Percentiles rank a stretch among this genome's conserved stretches.
These are phyloP conservation scores for Hypoxylon subgilvum DNA, from an alignment of 495 filamentous ascomycete genomes.

Conservation along the genomic window DNA sequence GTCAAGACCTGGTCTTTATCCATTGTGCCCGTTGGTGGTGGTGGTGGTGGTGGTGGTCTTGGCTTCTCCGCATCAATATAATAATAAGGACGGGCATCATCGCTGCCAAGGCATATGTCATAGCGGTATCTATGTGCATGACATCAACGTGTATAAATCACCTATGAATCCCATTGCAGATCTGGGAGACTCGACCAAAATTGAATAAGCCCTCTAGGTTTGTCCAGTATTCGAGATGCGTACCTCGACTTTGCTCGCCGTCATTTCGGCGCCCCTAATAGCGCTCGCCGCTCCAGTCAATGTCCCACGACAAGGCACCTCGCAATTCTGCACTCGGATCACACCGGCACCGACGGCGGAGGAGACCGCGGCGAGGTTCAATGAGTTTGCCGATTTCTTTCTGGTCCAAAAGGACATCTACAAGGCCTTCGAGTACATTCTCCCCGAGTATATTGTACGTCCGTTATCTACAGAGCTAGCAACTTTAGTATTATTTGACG, in stretches of 20 bases:
- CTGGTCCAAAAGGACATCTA: constrained; percentile 46
- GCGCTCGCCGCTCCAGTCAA: constrained; percentile 3
- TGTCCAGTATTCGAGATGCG: constrained; percentile 3
- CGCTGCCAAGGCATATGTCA: not conserved
- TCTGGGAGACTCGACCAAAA: not conserved
- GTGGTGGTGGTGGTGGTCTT: not conserved
- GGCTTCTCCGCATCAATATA: constrained; percentile 13
- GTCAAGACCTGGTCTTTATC: too few relatives aligned
- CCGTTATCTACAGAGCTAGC: not conserved
- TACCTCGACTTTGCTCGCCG: constrained; percentile 5
- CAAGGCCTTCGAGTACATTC: constrained; percentile 47
- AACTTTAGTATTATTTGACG: not conserved
- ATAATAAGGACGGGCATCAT: not conserved
- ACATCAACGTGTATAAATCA: constrained; percentile 10
- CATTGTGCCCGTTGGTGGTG: too few relatives aligned
- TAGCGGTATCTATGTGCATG: not conserved
- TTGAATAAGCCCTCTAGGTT: not conserved
- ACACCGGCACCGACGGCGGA: constrained; percentile 31
- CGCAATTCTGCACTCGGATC: constrained; percentile 26
- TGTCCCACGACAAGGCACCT: constrained; percentile 4
- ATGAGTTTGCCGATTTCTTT: constrained; percentile 45
- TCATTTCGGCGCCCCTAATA: constrained; percentile 16
- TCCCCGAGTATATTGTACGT: constrained; percentile 46
- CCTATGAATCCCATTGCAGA: not conserved
- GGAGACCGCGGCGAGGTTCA: constrained; percentile 37